Evolutionary conservation across 768 basidiomycete species (phyloP), one percentile per base, ranked within the genome.

Genomic region (Hygrophoropsis aurantiaca): DNA sequence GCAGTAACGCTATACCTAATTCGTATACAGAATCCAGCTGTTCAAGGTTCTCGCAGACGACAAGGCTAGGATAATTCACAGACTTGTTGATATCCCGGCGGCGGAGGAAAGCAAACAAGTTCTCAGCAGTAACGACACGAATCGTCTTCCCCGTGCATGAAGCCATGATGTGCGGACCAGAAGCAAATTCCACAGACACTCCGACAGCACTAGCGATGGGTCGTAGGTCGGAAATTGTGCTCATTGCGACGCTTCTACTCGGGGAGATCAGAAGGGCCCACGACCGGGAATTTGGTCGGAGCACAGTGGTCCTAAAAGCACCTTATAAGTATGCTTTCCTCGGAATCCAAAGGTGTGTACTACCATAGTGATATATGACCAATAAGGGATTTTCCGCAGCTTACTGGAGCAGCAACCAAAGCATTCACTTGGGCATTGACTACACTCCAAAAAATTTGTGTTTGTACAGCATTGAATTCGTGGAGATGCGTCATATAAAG

Each of bases 11-110:
- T n/a, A 95, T 60, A 4, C 77, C 81, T 3, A 97, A 75, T 61
- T 99, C 97, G 67, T 94, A 97, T 2, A 70, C 66, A 15, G 82
- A 68, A 60, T 92, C 84, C 45, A 99, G 73, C 24, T 88, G 80
- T 56, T 98, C 90, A 15, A 99, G 69, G 56, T 87, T 85, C 52
- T 97, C 94, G 50, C 87, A 86, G 4, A 98, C 59, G 25, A 94
- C 80, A 26, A 95, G 62, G 52, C 77, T 71, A 18, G 93, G 73
- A 35, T 71, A 72, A 4, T 52, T 62, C 58, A 47, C 43, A 58
- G 57, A 15, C 24, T 37, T 27, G 19, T 54, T 56, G 10, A 61
- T 55, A 41, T 63, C 58, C 24, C 63, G 58, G 20, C 64, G 55
- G 8, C 59, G 69, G 30, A 85, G 52, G 7, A 72, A 68, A 26